Base-by-base conservation (phyloP, 2,329 filamentous ascomycete genomes). In the Cercospora sp. region DNA sequence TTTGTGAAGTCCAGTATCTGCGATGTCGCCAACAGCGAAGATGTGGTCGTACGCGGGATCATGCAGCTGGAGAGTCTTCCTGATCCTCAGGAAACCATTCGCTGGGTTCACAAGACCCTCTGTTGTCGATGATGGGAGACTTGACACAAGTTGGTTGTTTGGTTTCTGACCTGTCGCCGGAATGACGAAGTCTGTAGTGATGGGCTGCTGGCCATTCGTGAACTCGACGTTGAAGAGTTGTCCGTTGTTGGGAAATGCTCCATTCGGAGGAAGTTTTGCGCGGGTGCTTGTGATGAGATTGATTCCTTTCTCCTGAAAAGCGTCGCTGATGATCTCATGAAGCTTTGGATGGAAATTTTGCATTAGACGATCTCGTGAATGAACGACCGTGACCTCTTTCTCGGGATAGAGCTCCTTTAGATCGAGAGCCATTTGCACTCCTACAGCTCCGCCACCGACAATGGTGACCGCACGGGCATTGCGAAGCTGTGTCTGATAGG, bases 1-100 rank as follows among this genome's bases (percentile, higher is more conserved):
- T 73, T 88, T 89, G 5, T 84, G 84, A 0, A 82, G 81, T 1
- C 83, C 83, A 5, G 77, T 77, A 28, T 86, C 85, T 3, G 87
- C 84, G 4, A 91, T 86, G 69, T 91, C 89, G 18, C 89, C 89
- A n/a, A 87, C 84, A 1, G 85, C 86, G 72, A 88, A 91, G 2
- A 90, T 80, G 68, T 87, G 83, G 1, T 82, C 80, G 8, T 84
- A 79, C 0, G 69, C 67, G 1, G 81, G 77, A 70, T 86, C 84
- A 7, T 77, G 73, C 13, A 91, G 79, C 69, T 90, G 88, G 33
- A 91, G 79, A 0, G 85, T 88, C 0, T 83, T 80, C 60, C 83
- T 82, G 26, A 90, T 85, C 0, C 80, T 79, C 71, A 76, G 65
- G 65, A 74, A 76, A 20, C 73, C 71, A 12, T 73, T 70, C 3